Base-by-base conservation (phyloP, 805 yeast genomes). In the Kazachstania viticola region DNA sequence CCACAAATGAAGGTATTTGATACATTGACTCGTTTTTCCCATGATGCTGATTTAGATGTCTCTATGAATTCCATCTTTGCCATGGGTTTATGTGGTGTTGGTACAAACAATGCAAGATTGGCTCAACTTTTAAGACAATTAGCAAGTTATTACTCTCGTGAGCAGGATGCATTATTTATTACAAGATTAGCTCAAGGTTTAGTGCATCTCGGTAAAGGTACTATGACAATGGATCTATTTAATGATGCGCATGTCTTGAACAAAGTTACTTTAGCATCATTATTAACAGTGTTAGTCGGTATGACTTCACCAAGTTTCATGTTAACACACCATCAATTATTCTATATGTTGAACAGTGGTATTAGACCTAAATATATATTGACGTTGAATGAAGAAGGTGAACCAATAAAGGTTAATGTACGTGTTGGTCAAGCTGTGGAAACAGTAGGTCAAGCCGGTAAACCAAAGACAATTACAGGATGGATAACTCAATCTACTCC, bases 401-500 rank as follows among this genome's bases (percentile, higher is more conserved):
- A 85, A 45, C 95, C 95, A 23, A 62, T 91, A 40, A 88, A 88
- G 65, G 97, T 91, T 8, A 88, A 84, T 44, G 98, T 91, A 8
- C 73, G 99, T 53, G 97, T 91, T 19, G 99, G 99, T 40, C 96
- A 88, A 62, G 97, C 98, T 5, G 97, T 91, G 18, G 98, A 91
- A 55, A 84, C 87, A 25, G 97, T 91, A 40, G 99, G 98, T 21
- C 97, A 88, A 58, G 99, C 97, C 0, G 99, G 99, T 63, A 84
- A 83, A 47, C 99, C 98, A 30, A 91, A 91, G 67, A 87, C 96
- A 9, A 91, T 91, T 29, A 91, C 99, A 4, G 99, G 99, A 23
- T 91, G 98, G 98, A 97, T 91, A 14, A 91, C 99, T 1, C 98
- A 91, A 51, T 81, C 91, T 4, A 91, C 99, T 0, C 99, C 99